phyloP scores from a whole-genome alignment of 2,329 filamentous ascomycete genomes.

The Penicillium sp. region DNA sequence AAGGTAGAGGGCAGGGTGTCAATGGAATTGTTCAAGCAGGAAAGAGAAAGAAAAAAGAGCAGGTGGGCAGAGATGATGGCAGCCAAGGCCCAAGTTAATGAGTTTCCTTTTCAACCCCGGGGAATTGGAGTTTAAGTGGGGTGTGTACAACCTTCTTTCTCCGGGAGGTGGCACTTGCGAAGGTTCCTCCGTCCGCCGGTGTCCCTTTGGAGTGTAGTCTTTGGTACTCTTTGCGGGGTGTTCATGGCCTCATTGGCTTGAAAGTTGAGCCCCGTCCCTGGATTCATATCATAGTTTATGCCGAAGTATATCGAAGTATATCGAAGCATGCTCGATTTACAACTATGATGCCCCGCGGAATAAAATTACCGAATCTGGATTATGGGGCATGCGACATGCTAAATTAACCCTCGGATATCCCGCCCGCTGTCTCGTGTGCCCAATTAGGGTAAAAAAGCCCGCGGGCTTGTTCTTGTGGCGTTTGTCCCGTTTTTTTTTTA shows the following conservation, averaged over 20 bases:
- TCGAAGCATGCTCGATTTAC: too few species aligned
- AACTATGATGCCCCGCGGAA: too few species aligned
- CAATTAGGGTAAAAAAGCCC: conserved; percentile 1
- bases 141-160: conserved; percentile 17
- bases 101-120: conserved; percentile 14
- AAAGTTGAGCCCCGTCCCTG: neutral
- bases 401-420: neutral
- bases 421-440: neutral
- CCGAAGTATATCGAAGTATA: neutral
- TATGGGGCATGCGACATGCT: neutral
- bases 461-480: neutral
- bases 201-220: conserved; percentile 24
- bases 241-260: too few species aligned
- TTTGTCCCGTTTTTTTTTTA: neutral
- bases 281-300: neutral
- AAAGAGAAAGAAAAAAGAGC: neutral
- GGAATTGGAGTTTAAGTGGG: conserved; percentile 19
- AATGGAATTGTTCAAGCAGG: conserved; percentile 9
- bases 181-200: conserved; percentile 20
- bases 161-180: conserved; percentile 6
- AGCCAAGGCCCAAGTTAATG: conserved; percentile 15
- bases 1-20: neutral
- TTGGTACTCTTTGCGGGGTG: conserved; percentile 12
- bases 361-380: too few species aligned
- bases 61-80: conserved; percentile 10